Base-by-base conservation (phyloP, 2,329 filamentous ascomycete species). In the Neonectria coccinea region DNA sequence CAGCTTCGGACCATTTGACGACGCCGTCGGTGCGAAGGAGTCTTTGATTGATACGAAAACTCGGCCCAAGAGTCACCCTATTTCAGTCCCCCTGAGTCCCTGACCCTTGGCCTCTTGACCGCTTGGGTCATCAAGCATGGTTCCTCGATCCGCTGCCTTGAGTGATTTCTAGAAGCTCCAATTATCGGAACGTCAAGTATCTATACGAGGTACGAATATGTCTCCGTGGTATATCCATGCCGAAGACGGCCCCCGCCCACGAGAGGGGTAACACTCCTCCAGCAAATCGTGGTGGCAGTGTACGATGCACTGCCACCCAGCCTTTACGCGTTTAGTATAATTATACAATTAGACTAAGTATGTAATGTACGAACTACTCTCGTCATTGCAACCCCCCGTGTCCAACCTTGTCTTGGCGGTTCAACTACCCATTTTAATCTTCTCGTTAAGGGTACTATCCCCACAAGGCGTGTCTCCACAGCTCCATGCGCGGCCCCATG, bases 1-100 rank as follows among this genome's bases (percentile, higher is more conserved):
- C 25, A 41, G 20, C 47, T 57, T 50, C 31, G 29, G 31, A 42
- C 31, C 44, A 25, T 57, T 31, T 22, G 29, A 36, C 16, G 42
- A 39, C 14, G 22, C 39, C 25, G 52, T 51, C 36, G 25, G 22
- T 18, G 25, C 25, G 22, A 44, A 22, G 22, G 22, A 39, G 36
- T 8, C 12, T 16, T 39, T 16, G 5, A 8, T 8, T n/a, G 36
- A n/a, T 39, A 39, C 36, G 14, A 39, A 16, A 56, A 42, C 39
- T 25, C 18, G n/a, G n/a, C 16, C 8, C 22, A 16, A 31, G 31
- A 33, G 27, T 55, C 25, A 42, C 39, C 41, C 27, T 31, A 29
- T 25, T 25, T 6, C 25, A 6, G 25, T 6, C 25, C 25, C 25
- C 25, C 25, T 4, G n/a, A n/a, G n/a, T 4, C 22, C 22, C 22